Base-by-base conservation (phyloP, 2,329 filamentous ascomycete species). In the Dothiorella sarmentorum region DNA sequence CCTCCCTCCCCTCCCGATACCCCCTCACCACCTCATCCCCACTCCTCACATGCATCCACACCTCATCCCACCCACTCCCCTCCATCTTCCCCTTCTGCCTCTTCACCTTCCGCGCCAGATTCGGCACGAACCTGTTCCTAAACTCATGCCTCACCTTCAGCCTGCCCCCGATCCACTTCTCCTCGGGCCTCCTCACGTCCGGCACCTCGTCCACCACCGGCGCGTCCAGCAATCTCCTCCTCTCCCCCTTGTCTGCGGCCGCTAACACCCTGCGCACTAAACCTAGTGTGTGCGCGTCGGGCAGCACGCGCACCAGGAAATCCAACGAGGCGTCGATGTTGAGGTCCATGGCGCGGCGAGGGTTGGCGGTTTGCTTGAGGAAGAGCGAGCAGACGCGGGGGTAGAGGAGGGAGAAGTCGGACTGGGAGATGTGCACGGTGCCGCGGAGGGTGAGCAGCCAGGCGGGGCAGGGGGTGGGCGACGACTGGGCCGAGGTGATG, bases 381-480 rank as follows among this genome's bases (percentile, higher is more conserved):
- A 87, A 71, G 7, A 84, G 67, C 1, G 82, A 81, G 67, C 82
- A 81, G 63, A 84, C 74, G 38, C 79, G 77, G 3, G 80, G 82
- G 65, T 88, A 89, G 17, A 89, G 71, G 1, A 88, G 72, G 1
- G 82, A 81, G 65, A 88, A 88, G 70, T 89, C 85, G 2, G 82
- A 85, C 67, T 88, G 85, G 4, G 81, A 83, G 27, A 88, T 75
- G 66, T 89, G 85, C 1, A 87, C 82, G 1, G 84, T 85, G 24
- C 86, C 86, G 35, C 78, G 71, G 4, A 80, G 71, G 0, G 78
- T 80, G 47, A 78, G 67, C 0, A 79, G 69, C 67, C 76, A 80
- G 6, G 76, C 69, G 9, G 77, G 78, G 6, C 70, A 71, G 40
- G 13, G 1, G 75, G 70, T 2, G 71, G 71, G 24, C 13, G 26